Evolutionary conservation across 2,329 filamentous ascomycete genomes (phyloP), one percentile per base, ranked within the genome.

Genomic region (Ceratocystis lukuohia): DNA sequence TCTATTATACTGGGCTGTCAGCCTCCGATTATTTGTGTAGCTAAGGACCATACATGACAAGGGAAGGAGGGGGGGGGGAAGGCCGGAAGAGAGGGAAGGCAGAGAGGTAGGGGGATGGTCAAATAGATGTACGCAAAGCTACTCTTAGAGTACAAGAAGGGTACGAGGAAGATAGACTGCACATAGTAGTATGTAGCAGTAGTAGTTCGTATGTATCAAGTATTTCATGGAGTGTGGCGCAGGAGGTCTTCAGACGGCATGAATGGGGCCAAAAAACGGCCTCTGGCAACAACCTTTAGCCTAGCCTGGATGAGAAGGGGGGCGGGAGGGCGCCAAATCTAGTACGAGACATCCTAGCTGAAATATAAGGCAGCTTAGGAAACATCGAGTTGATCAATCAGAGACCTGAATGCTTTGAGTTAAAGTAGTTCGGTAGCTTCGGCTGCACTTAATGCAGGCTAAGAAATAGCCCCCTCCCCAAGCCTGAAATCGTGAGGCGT

Each of bases 251-350:
- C 10, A 53, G 48, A n/a, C 3, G 25, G 25, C 22, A 25, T 30
- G 53, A 28, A 57, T 50, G 53, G 22, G 25, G 28, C 56, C 56
- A 59, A 59, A 25, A 59, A 33, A 59, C 15, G 56, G 56, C 56
- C 56, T 33, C 33, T 30, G 56, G 56, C 20, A 59, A 37, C 56
- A 59, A 59, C 25, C 25, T 37, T 37, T 17, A 59, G 48, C 48
- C 20, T 28, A 25, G 48, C 22, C 20, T 53, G 48, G 48, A 53
- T 53, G 48, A 53, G 48, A 53, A 15, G 25, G 48, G 48, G 46
- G 22, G 8, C 10, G 22, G 25, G 22, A 53, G 48, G 48, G 48
- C 25, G 48, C 48, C 20, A 25, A 41, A 53, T 53, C 48, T 2
- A 25, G 20, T 53, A 25, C 22, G 48, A 25, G 5, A 25, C 48